Evolutionary conservation across 768 basidiomycete species (phyloP).

Genomic region (Lactarius hengduanensis): DNA sequence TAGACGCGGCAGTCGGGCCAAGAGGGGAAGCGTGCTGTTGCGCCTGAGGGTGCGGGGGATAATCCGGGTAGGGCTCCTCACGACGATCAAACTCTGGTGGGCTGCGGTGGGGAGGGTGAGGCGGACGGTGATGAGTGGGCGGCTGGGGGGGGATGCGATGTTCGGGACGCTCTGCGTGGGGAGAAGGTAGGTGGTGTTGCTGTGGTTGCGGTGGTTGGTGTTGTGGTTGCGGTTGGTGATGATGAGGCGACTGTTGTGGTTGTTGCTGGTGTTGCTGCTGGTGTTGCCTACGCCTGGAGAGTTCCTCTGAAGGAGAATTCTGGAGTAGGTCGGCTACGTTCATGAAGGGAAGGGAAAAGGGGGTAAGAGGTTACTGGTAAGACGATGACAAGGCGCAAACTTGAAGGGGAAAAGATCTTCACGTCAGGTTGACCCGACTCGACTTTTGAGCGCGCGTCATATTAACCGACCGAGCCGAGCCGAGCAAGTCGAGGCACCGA

Average conservation of each 20-base stretch:
- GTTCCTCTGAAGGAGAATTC: slow-evolving; percentile 65
- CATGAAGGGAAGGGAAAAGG: slow-evolving; percentile 43
- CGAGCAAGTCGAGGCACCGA: neutral
- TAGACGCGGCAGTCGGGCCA: slow-evolving; percentile 2
- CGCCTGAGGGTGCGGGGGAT: slow-evolving; percentile 23
- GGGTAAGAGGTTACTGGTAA: neutral
- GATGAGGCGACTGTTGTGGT: slow-evolving; percentile 30
- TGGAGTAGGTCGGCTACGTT: slow-evolving; percentile 69
- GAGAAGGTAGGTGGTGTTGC: slow-evolving; percentile 31
- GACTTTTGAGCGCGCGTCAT: neutral
- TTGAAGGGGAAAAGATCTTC: slow-evolving; percentile 4
- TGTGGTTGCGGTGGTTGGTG: slow-evolving; percentile 32
- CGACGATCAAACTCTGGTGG: slow-evolving; percentile 28
- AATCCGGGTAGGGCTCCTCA: slow-evolving; percentile 22
- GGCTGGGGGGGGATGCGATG: slow-evolving; percentile 29
- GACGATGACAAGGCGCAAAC: neutral
- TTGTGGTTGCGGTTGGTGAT: slow-evolving; percentile 35
- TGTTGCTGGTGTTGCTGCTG: slow-evolving; percentile 31
- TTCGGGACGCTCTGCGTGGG: slow-evolving; percentile 31
- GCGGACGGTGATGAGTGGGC: slow-evolving; percentile 28
- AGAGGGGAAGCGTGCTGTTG: slow-evolving; percentile 25
- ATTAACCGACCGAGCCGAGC: neutral
- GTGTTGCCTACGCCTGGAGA: slow-evolving; percentile 33
- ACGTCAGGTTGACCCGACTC: neutral
- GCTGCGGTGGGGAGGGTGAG: slow-evolving; percentile 26